These are phyloP conservation scores for Periconia sp. DNA, from an alignment of 2,329 filamentous ascomycete species.

Conservation along the genomic window DNA sequence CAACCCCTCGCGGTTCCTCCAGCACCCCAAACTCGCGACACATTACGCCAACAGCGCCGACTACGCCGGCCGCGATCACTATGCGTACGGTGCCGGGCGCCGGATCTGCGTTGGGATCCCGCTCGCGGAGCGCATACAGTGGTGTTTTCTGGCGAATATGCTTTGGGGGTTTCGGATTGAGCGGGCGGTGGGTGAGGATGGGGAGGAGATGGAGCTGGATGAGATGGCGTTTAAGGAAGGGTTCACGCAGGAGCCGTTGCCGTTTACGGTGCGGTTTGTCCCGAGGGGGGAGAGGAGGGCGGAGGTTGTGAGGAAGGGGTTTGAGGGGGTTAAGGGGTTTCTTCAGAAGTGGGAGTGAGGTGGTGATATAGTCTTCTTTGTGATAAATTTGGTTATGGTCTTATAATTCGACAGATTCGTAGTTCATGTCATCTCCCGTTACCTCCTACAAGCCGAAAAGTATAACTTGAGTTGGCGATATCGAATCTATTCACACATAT, in stretches of 20 bases:
- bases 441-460: too few species aligned
- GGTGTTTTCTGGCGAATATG: conserved; percentile 35
- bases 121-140: conserved; percentile 55
- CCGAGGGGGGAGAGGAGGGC: conserved; percentile 45
- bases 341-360: conserved; percentile 23
- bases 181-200: conserved; percentile 40
- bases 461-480: too few species aligned
- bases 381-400: too few species aligned
- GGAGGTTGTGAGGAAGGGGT: conserved; percentile 35
- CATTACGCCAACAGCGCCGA: conserved; percentile 40
- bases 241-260: conserved; percentile 46
- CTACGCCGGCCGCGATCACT: conserved; percentile 47
- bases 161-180: conserved; percentile 55
- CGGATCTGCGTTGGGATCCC: conserved; percentile 56
- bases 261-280: conserved; percentile 55
- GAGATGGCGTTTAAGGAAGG: conserved; percentile 36
- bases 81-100: conserved; percentile 53
- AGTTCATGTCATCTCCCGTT: too few species aligned
- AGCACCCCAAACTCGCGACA: conserved; percentile 34
- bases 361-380: not conserved
- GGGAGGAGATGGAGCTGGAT: conserved; percentile 45
- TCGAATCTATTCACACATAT: too few species aligned
- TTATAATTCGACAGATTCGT: too few species aligned
- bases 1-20: conserved; percentile 41
- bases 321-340: conserved; percentile 24